Conservation (phyloP, 306 rosid species). For the Cicer bijugum region DNA sequence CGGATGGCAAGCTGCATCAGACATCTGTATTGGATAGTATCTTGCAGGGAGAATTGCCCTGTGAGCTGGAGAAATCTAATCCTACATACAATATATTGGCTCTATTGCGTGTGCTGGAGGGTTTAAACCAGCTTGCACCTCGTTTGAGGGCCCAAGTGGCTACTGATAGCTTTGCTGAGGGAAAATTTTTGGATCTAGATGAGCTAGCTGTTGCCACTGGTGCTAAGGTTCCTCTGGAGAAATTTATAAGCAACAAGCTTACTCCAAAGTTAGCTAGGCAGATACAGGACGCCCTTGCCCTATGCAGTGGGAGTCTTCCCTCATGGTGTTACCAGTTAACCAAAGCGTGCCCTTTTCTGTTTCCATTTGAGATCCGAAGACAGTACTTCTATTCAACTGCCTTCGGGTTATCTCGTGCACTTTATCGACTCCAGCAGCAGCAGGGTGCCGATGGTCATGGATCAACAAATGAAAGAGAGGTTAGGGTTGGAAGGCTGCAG, state of each 20-base stretch:
- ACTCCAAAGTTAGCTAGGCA: conserved; percentile 98
- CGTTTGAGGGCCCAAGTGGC: conserved; percentile 78
- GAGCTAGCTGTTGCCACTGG: conserved; percentile 62
- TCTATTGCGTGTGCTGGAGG: conserved; percentile 84
- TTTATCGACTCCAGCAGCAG: conserved; percentile 95
- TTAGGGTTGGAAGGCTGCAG: conserved; percentile 96
- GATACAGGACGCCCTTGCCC: conserved; percentile 99
- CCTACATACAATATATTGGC: conserved; percentile 89
- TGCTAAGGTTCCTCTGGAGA: conserved; percentile 72
- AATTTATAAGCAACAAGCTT: conserved; percentile 89
- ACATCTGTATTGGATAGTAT: conserved; percentile 87
- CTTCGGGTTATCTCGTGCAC: conserved; percentile 94
- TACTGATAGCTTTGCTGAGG: conserved; percentile 79
- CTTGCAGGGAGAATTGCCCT: conserved; percentile 93
- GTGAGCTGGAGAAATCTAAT: conserved; percentile 89
- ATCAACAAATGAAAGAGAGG: conserved; percentile 84
- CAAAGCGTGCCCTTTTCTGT: conserved; percentile 96
- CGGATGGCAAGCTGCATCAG: conserved; percentile 68
- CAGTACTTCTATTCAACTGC: conserved; percentile 98
- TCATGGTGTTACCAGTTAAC: conserved; percentile 98
- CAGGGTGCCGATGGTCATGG: conserved; percentile 99
- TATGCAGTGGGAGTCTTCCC: conserved; percentile 99
- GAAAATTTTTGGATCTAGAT: conserved; percentile 59
- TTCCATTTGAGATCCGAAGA: conserved; percentile 95
- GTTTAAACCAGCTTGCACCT: conserved; percentile 93